Evolutionary conservation across 306 rosid species (phyloP).

Genomic region (Cotoneaster glaucophyllus): DNA sequence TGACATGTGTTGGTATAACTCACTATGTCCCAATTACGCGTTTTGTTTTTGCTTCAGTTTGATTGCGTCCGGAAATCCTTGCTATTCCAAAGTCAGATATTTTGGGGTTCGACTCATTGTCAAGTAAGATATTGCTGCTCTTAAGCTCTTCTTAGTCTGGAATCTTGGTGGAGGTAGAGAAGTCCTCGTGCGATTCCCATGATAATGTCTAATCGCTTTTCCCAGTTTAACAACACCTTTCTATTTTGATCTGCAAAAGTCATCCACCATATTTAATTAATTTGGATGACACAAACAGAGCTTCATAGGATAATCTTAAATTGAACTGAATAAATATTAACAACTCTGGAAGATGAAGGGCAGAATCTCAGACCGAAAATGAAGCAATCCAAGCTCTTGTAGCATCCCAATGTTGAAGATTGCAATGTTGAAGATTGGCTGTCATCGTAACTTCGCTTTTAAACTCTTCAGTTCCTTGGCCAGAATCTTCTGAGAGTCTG

Average conservation of each 20-base stretch:
- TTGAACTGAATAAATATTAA: not conserved
- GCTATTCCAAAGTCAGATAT: constrained; percentile 32
- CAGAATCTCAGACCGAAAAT: constrained; percentile 3
- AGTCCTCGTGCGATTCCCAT: constrained; percentile 21
- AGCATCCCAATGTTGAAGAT: too few species aligned
- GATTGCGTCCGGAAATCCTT: constrained; percentile 15
- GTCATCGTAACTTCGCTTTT: constrained; percentile 22
- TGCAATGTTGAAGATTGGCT: constrained; percentile 20
- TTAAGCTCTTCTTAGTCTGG: constrained; percentile 23
- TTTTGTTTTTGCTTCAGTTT: constrained; percentile 19
- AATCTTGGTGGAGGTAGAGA: constrained; percentile 23
- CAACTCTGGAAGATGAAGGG: not conserved
- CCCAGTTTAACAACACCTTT: constrained; percentile 14
- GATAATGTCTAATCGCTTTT: constrained; percentile 10
- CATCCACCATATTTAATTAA: not conserved
- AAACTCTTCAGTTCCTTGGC: constrained; percentile 26
- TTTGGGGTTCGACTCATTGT: constrained; percentile 23
- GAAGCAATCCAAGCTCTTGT: not conserved
- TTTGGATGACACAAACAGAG: not conserved
- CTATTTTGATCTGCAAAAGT: not conserved
- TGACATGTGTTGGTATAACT: not conserved
- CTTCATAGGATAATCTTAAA: not conserved
- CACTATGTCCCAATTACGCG: constrained; percentile 23
- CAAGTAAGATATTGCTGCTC: constrained; percentile 25
- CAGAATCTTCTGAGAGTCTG: constrained; percentile 18